These are phyloP conservation scores for Candida alai DNA, from an alignment of 805 yeast species.

Conservation along the genomic window DNA sequence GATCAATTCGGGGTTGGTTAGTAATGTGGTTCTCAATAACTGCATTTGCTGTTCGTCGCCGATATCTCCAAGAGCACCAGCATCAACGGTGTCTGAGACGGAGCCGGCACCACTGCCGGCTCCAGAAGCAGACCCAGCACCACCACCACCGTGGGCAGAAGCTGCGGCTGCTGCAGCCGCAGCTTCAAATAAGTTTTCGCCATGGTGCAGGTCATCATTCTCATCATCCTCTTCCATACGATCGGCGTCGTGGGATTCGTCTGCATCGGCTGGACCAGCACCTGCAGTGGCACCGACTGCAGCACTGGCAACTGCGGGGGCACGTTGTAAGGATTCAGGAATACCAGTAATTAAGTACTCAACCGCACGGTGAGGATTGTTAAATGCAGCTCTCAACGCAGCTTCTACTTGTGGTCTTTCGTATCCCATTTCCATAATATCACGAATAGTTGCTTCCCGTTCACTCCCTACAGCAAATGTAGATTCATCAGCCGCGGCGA, in stretches of 20 bases:
- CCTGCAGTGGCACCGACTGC: constrained; percentile 19
- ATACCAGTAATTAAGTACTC: constrained; percentile 90
- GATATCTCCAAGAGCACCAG: constrained; percentile 34
- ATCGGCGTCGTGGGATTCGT: constrained; percentile 15
- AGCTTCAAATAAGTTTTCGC: constrained; percentile 53
- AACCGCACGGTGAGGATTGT: constrained; percentile 97
- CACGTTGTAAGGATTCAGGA: constrained; percentile 61
- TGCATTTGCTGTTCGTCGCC: constrained; percentile 47
- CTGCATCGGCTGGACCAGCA: constrained; percentile 16
- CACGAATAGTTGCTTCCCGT: constrained; percentile 72
- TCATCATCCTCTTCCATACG: constrained; percentile 31
- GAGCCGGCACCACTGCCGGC: constrained; percentile 31
- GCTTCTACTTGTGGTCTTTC: constrained; percentile 81
- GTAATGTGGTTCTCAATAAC: constrained; percentile 69
- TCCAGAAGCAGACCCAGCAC: constrained; percentile 17
- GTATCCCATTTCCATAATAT: constrained; percentile 95
- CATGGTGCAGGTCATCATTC: constrained; percentile 25
- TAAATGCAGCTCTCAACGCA: constrained; percentile 92
- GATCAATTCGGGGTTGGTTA: constrained; percentile 82
- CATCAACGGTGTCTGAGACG: constrained; percentile 16
- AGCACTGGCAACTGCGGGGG: constrained; percentile 21
- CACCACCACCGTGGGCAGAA: constrained; percentile 21
- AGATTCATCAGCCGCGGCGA: constrained; percentile 19
- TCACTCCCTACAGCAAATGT: constrained; percentile 72
- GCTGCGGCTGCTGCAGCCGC: constrained; percentile 37